Conservation (phyloP, 768 basidiomycete genomes). For the Harrya chromipes region DNA sequence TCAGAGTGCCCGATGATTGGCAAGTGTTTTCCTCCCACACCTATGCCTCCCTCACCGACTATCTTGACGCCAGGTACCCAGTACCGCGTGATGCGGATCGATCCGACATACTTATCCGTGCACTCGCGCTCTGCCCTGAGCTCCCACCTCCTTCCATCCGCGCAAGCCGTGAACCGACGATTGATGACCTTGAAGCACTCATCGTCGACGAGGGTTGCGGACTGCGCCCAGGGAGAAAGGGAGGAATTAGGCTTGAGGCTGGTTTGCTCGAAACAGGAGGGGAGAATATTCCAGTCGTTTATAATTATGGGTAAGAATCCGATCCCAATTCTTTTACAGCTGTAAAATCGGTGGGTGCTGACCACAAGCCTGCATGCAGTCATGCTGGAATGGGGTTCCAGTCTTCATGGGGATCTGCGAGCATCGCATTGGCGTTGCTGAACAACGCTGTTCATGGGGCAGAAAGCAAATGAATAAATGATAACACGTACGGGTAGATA, state of each 20-base stretch:
- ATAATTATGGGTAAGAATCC: constrained; percentile 60
- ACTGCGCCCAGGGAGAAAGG: constrained; percentile 62
- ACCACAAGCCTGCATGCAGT: constrained; percentile 28
- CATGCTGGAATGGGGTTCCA: constrained; percentile 65
- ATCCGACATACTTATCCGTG: constrained; percentile 51
- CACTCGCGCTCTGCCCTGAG: constrained; percentile 51
- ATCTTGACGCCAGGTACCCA: constrained; percentile 49
- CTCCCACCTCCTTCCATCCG: constrained; percentile 55
- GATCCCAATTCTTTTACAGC: background rate
- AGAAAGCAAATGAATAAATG: background rate
- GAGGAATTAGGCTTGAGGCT: constrained; percentile 60
- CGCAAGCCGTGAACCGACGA: constrained; percentile 40
- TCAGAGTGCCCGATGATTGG: constrained; percentile 61
- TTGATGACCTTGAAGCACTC: constrained; percentile 48
- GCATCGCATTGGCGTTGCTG: constrained; percentile 44
- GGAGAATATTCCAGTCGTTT: constrained; percentile 45
- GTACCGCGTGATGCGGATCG: constrained; percentile 61
- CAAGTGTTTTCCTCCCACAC: constrained; percentile 11
- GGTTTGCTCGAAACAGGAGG: constrained; percentile 38
- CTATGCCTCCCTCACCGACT: background rate
- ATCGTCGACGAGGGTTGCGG: constrained; percentile 57
- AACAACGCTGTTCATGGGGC: constrained; percentile 35
- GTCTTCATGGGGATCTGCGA: constrained; percentile 64
- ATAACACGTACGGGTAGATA: background rate
- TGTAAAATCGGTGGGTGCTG: background rate